Evolutionary conservation across 2,329 filamentous ascomycete genomes (phyloP).

Genomic region (Capronia americana): DNA sequence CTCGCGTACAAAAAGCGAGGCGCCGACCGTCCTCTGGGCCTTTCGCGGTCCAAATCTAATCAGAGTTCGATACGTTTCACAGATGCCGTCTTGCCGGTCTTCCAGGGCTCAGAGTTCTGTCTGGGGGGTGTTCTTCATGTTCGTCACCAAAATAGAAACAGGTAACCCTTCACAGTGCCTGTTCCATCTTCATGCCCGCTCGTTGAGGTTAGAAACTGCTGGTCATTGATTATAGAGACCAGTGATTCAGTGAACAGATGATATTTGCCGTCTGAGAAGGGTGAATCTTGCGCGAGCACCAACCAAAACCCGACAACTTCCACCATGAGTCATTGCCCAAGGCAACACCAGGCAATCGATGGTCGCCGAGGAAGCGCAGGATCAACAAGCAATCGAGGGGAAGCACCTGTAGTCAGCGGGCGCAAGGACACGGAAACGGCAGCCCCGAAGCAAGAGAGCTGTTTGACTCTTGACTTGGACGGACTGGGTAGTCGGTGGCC

Average conservation of each 20-base stretch:
- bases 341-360: not conserved
- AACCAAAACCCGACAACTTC: slow-evolving; percentile 8
- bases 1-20: not conserved
- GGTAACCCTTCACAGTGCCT: too few species aligned
- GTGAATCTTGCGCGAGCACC: slow-evolving; percentile 3
- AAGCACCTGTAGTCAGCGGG: slow-evolving; percentile 10
- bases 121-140: not conserved
- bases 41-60: not conserved
- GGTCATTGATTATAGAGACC: slow-evolving; percentile 8
- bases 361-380: not conserved
- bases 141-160: not conserved
- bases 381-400: not conserved
- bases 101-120: not conserved
- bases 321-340: slow-evolving; percentile 3
- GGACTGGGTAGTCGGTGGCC: slow-evolving; percentile 4
- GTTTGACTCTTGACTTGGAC: slow-evolving; percentile 4
- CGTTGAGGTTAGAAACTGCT: slow-evolving; percentile 8
- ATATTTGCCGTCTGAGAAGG: not conserved
- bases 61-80: not conserved
- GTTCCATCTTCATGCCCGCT: not conserved
- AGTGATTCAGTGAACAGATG: not conserved
- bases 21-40: not conserved
- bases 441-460: not conserved
- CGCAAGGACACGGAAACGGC: not conserved
- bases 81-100: not conserved